Evolutionary conservation across 768 basidiomycete species (phyloP).

Genomic region (Tephrocybe rancida): DNA sequence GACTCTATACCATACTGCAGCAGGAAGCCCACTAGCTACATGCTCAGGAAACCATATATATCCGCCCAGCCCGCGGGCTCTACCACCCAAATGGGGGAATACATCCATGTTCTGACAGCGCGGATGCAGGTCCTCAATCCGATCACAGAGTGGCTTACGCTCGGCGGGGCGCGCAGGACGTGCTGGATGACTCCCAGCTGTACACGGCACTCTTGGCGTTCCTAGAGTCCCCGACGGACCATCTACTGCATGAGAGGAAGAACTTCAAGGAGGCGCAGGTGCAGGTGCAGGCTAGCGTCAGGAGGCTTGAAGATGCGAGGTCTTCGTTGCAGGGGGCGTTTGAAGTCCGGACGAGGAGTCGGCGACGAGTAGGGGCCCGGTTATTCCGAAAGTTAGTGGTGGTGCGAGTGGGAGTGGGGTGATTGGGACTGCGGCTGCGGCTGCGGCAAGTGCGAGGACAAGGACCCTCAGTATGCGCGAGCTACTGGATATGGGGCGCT

Average conservation of each 20-base stretch:
- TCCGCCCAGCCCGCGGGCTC: constrained; percentile 47
- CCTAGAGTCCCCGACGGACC: constrained; percentile 56
- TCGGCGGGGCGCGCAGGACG: constrained; percentile 81
- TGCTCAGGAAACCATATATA: constrained; percentile 75
- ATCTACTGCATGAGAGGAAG: constrained; percentile 44
- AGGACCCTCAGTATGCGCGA: constrained; percentile 46
- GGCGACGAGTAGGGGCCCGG: constrained; percentile 33
- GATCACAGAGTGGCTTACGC: constrained; percentile 70
- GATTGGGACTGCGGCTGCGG: no score
- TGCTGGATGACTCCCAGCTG: constrained; percentile 71
- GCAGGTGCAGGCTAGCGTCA: constrained; percentile 49
- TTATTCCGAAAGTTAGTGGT: no score
- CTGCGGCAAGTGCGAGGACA: constrained; percentile 31
- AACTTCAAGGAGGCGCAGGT: constrained; percentile 44
- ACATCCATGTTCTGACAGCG: constrained; percentile 49
- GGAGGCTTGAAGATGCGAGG: constrained; percentile 43
- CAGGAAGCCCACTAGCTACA: no score
- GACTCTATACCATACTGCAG: no score
- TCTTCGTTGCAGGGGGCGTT: constrained; percentile 47
- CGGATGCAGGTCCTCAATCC: constrained; percentile 67
- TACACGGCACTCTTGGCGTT: constrained; percentile 61
- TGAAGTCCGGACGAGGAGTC: constrained; percentile 59
- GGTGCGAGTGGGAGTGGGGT: no score
- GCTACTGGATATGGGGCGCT: constrained; percentile 64
- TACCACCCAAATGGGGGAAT: constrained; percentile 43